Evolutionary conservation across 2,329 filamentous ascomycete genomes (phyloP).

Genomic region (Chaetomiaceae sp.): DNA sequence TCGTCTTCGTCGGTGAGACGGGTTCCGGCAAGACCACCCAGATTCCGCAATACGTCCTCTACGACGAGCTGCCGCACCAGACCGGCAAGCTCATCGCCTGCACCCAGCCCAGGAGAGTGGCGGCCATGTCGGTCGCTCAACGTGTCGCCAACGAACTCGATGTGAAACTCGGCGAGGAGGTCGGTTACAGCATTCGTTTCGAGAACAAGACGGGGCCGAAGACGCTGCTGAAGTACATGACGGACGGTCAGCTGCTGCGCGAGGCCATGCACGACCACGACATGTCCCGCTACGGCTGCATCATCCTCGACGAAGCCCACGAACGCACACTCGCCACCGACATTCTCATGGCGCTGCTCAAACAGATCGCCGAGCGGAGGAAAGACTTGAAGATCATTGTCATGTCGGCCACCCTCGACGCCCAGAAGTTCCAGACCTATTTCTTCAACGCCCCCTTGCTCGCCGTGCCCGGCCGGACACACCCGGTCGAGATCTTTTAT

Average conservation of each 20-base stretch:
- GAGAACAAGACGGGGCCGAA: constrained; percentile 87
- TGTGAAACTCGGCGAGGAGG: constrained; percentile 84
- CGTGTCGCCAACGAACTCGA: constrained; percentile 98
- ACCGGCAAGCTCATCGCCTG: constrained; percentile 89
- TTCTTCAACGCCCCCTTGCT: constrained; percentile 92
- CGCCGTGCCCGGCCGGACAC: constrained; percentile 88
- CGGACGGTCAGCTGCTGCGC: constrained; percentile 94
- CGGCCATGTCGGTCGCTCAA: constrained; percentile 97
- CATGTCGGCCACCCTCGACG: constrained; percentile 97
- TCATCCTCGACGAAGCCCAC: constrained; percentile 98
- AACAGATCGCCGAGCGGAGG: constrained; percentile 77
- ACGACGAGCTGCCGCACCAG: constrained; percentile 86
- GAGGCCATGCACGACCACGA: constrained; percentile 96
- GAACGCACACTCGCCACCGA: constrained; percentile 96
- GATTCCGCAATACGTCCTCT: constrained; percentile 97
- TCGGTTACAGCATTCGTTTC: constrained; percentile 98
- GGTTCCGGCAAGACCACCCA: constrained; percentile 99
- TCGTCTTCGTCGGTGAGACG: constrained; percentile 98
- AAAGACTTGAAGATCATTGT: constrained; percentile 96
- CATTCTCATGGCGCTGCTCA: constrained; percentile 93
- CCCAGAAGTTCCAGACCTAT: constrained; percentile 96
- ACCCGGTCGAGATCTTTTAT: constrained; percentile 98
- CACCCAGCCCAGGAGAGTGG: constrained; percentile 95
- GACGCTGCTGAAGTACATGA: constrained; percentile 99
- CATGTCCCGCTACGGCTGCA: constrained; percentile 88